Percentiles rank a stretch among this genome's conserved stretches.
Evolutionary conservation across 371 early-diverging fungal genomes (phyloP).

Genomic region (Mortierella sp.): DNA sequence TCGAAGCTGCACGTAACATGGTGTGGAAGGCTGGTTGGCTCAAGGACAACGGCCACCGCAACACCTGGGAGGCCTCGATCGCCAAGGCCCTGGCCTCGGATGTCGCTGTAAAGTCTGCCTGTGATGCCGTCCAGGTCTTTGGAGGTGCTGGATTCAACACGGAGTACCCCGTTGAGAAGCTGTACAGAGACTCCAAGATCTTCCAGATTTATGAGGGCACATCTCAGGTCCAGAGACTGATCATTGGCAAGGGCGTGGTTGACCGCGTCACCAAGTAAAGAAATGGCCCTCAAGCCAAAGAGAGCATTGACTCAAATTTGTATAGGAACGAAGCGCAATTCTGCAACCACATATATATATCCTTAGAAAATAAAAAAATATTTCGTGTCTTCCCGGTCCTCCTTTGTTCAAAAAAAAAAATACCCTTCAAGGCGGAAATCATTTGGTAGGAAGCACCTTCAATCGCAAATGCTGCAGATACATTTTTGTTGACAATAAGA

Average conservation of each 20-base stretch:
- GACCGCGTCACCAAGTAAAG: conserved; percentile 50
- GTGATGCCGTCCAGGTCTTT: conserved; percentile 97
- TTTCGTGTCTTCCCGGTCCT: no score
- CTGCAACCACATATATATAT: no score
- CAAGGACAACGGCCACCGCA: conserved; percentile 86
- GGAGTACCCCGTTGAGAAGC: conserved; percentile 91
- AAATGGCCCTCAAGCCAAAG: not conserved
- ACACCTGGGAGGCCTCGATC: conserved; percentile 95
- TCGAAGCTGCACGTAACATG: conserved; percentile 90
- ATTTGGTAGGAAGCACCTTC: no score
- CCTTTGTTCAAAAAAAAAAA: no score
- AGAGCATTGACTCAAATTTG: not conserved
- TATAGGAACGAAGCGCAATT: no score
- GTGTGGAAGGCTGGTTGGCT: conserved; percentile 88
- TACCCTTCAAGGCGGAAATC: no score
- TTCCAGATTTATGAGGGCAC: conserved; percentile 98
- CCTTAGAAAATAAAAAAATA: no score
- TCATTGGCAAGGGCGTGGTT: conserved; percentile 69
- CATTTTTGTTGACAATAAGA: conserved; percentile 9
- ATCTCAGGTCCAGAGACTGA: conserved; percentile 93
- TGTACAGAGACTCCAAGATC: conserved; percentile 93
- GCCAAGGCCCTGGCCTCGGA: conserved; percentile 96
- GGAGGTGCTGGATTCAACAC: conserved; percentile 96
- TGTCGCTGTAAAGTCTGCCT: conserved; percentile 95
- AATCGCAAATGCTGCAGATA: conserved; percentile 1